Evolutionary conservation across 108 stramenopile species (phyloP).

Genomic region (Fistulifera pelliculosa): DNA sequence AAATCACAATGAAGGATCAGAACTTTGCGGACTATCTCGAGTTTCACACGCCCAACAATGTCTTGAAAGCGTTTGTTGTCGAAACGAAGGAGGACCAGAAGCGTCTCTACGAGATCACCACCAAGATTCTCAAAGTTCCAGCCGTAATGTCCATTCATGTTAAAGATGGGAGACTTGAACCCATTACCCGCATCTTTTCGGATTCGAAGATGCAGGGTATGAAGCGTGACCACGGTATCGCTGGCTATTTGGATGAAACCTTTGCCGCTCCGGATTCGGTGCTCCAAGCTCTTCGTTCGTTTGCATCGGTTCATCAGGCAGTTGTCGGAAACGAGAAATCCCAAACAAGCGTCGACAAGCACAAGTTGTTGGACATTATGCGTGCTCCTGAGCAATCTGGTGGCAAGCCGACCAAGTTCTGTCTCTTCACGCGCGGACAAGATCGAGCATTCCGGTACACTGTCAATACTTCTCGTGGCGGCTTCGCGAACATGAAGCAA

Average conservation of each 20-base stretch:
- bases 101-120: constrained; percentile 50
- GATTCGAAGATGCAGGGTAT: constrained; percentile 45
- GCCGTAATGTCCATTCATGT: constrained; percentile 44
- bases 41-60: constrained; percentile 42
- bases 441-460: constrained; percentile 33
- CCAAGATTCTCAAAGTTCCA: constrained; percentile 45
- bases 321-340: constrained; percentile 66
- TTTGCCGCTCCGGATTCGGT: constrained; percentile 60
- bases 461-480: constrained; percentile 27
- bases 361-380: constrained; percentile 35
- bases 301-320: constrained; percentile 54
- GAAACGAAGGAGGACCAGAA: constrained; percentile 72
- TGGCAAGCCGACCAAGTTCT: constrained; percentile 9
- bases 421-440: constrained; percentile 21
- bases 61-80: constrained; percentile 62
- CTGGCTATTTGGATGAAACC: constrained; percentile 75
- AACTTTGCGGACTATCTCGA: constrained; percentile 58
- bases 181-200: constrained; percentile 37
- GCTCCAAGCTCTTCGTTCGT: constrained; percentile 47
- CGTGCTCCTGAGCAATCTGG: constrained; percentile 22
- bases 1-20: constrained; percentile 45
- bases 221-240: constrained; percentile 56
- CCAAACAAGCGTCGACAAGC: constrained; percentile 41
- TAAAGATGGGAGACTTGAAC: constrained; percentile 10
- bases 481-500: constrained; percentile 19